Evolutionary conservation across 805 yeast species (phyloP), one percentile per base, ranked within the genome.

Genomic region (Zygosaccharomyces siamensis): DNA sequence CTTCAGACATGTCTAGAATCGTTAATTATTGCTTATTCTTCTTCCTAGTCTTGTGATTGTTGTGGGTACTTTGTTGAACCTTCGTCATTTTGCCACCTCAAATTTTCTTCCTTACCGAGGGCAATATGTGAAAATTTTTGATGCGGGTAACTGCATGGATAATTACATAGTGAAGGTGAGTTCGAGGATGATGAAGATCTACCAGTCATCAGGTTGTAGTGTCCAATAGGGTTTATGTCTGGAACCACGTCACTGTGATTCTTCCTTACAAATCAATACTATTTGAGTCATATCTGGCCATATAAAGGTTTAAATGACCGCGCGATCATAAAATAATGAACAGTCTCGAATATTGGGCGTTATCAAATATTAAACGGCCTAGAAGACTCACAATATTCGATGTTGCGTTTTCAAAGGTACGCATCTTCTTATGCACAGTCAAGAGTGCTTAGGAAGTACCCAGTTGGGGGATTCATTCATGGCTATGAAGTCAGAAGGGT

Each of bases 401-500:
- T 64, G 67, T 47, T 64, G 30, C 57, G 61, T 28, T 58, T 59
- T 42, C 52, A 51, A 39, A 54, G 67, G 36, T 56, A 48, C 18
- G 59, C 61, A 4, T 59, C 68, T 4, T 50, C 59, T 1, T 61
- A 56, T 46, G 54, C 59, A 5, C 71, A 70, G 42, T 55, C 67
- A 0, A 64, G 66, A 45, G 57, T 61, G n/a, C 59, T 72, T 24
- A 60, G 74, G 42, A 76, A 80, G 61, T 86, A 85, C 57, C 86
- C 86, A 1, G 64, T 84, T 3, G 92, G 92, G 1, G 72, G 73
- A 24, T 71, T 70, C 18, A 56, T 82, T 5, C 81, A 83, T 60
- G 95, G 95, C 0, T 92, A 80, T 64, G 74, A 74, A 46, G 76
- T 93, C 36, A 72, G 76, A 45, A 72, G 84, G 48, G 83, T 83